A percentile compares a stretch with the other conserved stretches of the same genome.
Conservation (phyloP, 2,329 filamentous ascomycete genomes). For the Fusarium praegraminearum region DNA sequence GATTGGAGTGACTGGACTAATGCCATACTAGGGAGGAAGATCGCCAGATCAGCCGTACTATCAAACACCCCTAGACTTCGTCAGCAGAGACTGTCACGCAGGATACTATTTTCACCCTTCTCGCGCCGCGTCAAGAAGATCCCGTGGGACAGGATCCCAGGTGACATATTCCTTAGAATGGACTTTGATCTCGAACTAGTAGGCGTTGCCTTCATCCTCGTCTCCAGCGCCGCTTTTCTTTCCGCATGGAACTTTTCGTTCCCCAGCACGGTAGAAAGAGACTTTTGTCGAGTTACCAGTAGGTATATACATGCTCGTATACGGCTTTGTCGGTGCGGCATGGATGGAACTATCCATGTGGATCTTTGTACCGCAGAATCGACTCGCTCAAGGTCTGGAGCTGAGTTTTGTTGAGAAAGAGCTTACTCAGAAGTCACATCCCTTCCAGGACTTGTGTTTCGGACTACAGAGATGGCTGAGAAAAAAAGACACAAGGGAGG, state of each 20-base stretch:
- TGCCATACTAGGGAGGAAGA: not conserved
- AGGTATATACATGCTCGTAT: slow-evolving; percentile 24
- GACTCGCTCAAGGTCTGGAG: not conserved
- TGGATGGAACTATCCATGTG: slow-evolving; percentile 32
- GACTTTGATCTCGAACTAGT: slow-evolving; percentile 23
- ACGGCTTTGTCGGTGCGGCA: not conserved
- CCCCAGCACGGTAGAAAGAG: not conserved
- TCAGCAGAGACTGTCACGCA: slow-evolving; percentile 22
- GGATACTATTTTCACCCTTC: slow-evolving; percentile 13
- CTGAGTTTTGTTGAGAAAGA: not conserved
- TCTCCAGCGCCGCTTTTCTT: slow-evolving; percentile 19
- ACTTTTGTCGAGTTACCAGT: slow-evolving; percentile 20
- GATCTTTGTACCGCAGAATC: slow-evolving; percentile 18
- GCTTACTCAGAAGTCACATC: not conserved
- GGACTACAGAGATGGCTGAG: not conserved
- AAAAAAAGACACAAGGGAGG: not conserved
- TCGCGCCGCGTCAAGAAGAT: slow-evolving; percentile 5
- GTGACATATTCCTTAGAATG: slow-evolving; percentile 24
- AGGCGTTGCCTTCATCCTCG: slow-evolving; percentile 23
- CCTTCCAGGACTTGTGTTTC: not conserved
- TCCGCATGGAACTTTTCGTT: slow-evolving; percentile 20
- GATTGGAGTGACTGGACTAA: no score
- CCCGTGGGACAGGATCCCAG: slow-evolving; percentile 20
- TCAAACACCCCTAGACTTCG: slow-evolving; percentile 21
- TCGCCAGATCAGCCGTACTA: slow-evolving; percentile 1